Evolutionary conservation across 2,329 filamentous ascomycete species (phyloP).

Genomic region (Diatrype stigma): DNA sequence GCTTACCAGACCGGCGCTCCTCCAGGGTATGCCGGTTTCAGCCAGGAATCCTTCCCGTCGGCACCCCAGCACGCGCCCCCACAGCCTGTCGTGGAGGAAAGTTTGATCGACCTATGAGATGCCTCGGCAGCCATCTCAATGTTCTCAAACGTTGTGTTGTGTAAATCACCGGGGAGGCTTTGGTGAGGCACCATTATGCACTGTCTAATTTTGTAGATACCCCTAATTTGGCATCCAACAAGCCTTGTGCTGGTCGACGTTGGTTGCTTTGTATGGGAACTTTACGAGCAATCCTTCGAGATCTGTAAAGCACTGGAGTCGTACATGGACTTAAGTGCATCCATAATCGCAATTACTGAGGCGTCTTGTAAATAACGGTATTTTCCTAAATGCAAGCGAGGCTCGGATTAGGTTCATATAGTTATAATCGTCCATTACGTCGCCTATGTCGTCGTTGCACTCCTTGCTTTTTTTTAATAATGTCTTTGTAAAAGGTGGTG

Average conservation of each 20-base stretch:
- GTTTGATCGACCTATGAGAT: conserved; percentile 68
- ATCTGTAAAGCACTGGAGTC: background rate
- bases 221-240: background rate
- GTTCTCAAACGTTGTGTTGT: background rate
- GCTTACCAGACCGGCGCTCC: conserved; percentile 27
- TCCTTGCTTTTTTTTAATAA: background rate
- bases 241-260: background rate
- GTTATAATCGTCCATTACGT: too few relatives aligned
- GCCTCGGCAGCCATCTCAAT: background rate
- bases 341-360: background rate
- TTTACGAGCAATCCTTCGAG: background rate
- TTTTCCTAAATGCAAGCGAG: too few relatives aligned
- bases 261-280: background rate
- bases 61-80: conserved; percentile 59
- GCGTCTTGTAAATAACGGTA: background rate
- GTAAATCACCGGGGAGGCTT: background rate
- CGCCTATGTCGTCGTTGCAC: too few relatives aligned
- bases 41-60: conserved; percentile 60
- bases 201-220: background rate
- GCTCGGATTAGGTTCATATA: too few relatives aligned
- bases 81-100: conserved; percentile 65
- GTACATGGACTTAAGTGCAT: background rate
- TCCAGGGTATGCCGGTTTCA: conserved; percentile 45
- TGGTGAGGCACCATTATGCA: background rate
- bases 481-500: too few relatives aligned